Base-by-base conservation (phyloP, 345 rosid species). In the Eucalyptus lansdowneana region DNA sequence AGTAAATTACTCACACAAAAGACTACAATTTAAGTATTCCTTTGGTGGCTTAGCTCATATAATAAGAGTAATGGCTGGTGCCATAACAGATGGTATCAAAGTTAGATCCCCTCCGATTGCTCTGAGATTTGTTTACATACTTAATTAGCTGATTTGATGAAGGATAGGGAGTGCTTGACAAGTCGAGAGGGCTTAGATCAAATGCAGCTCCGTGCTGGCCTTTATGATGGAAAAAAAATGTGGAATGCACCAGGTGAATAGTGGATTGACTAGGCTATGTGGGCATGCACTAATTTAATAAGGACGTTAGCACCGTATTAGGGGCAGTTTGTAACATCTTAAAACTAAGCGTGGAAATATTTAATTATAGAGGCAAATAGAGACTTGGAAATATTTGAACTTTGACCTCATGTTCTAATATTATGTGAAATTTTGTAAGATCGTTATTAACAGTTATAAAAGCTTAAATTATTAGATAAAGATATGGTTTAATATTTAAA, bases 361-460 rank as follows among this genome's bases (percentile, higher is more conserved):
- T 22, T 56, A 56, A 56, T 24, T 56, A 56, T 22, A 24, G 29
- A 56, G 29, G 62, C 27, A 56, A 56, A 56, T 56, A 56, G 29
- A 56, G 14, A 6, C 62, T 22, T 56, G 27, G 29, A 24, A 56
- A 24, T 56, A 56, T 56, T 4, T 22, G 29, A 56, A 56, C 29
- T 56, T 10, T 19, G 62, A 56, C 2, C 29, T 54, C 62, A 56
- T 56, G 62, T 24, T 56, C 6, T 56, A 24, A 56, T 56, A 22
- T 5, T 56, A 24, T 56, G 29, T 24, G 29, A 56, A 56, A 24
- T 56, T 56, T 24, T 56, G 29, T 24, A 9, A 56, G 6, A 56
- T 56, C 27, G 1, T 22, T 24, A 0, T 56, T 9, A 24, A 56
- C 1, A 8, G 0, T 56, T 56, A 22, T 56, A 56, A 24, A 56